Percentiles rank a stretch among this genome's conserved stretches.
Conservation (phyloP, 768 basidiomycete genomes). For the Cystofilobasidium ferigula region DNA sequence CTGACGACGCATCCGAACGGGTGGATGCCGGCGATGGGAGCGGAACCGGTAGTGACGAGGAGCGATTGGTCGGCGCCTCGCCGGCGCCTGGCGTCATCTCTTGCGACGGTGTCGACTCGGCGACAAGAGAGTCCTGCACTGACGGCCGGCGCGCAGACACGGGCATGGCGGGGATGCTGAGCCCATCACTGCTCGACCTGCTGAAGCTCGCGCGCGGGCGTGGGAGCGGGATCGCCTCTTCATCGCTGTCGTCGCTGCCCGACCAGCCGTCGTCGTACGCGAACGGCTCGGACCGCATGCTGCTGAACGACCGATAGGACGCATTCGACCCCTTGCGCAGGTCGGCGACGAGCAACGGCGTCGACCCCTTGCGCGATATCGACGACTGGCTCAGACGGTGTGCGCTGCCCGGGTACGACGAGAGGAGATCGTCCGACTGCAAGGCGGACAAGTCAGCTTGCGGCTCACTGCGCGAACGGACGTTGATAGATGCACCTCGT, state of each 20-base stretch:
- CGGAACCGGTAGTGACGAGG: not conserved
- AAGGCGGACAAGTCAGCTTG: not conserved
- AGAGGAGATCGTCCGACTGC: not conserved
- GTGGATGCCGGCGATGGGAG: not conserved
- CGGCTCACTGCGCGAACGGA: not conserved
- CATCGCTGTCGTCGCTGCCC: not conserved
- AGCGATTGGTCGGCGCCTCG: not conserved
- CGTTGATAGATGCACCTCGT: not conserved
- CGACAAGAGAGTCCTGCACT: not conserved
- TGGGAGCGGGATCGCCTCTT: not conserved
- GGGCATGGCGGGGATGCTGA: not conserved
- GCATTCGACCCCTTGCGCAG: slow-evolving; percentile 1
- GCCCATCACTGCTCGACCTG: not conserved
- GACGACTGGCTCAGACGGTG: not conserved
- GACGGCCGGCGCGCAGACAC: not conserved
- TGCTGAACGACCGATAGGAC: not conserved
- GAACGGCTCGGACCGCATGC: not conserved
- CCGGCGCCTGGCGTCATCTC: not conserved
- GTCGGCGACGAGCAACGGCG: not conserved
- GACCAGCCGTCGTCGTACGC: slow-evolving; percentile 5
- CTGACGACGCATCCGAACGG: not conserved
- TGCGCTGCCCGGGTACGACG: not conserved
- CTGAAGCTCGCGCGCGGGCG: not conserved
- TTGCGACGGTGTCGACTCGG: not conserved
- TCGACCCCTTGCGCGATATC: not conserved